Base-by-base conservation (phyloP, 2,329 filamentous ascomycete species). In the Mycosphaerelloides madeirae region DNA sequence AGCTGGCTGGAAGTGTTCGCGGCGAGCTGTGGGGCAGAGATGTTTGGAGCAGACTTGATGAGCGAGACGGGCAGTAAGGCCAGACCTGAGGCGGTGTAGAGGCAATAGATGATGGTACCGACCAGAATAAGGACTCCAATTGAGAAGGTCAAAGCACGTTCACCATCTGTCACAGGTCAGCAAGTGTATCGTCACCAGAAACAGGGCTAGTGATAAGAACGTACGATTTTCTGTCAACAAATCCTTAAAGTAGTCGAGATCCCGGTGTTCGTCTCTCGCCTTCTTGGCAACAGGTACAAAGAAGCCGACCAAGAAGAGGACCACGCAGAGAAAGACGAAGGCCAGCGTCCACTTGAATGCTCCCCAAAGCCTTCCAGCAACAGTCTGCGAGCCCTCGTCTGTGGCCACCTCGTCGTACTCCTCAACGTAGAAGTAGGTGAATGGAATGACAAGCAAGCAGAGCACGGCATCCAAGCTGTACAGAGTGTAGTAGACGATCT, bases 391-490 rank as follows among this genome's bases (percentile, higher is more conserved):
- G 25, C 87, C 86, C 49, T 87, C 80, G 58, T 95, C 87, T 28
- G 84, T 78, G 49, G 89, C 89, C 15, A 91, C 83, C 68, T 96
- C 89, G 60, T 96, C 91, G 55, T 95, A 95, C 67, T 97, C 93
- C 66, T 98, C 93, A 61, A 95, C 93, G 81, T 85, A 96, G 66
- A 98, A 98, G 72, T 98, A 98, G 37, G 90, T 85, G 63, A 98
- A 98, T 0, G 93, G 93, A 15, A 97, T 85, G 34, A 95, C 79
- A 14, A 97, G 66, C 35, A 98, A 74, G 62, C 93, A 98, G 9
- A 98, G 79, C 5, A 96, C 65, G 1, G 89, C 87, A 66, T 98
- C 93, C 55, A 96, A 73, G 57, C 87, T 93, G 71, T 97, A 98
- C 0, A 98, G 77, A 0, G 82, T 77, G 68, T 97, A 97, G 71